Evolutionary conservation across 164 flowering plant genomes (phyloP).

Genomic region (Magnolia kwangsiensis): DNA sequence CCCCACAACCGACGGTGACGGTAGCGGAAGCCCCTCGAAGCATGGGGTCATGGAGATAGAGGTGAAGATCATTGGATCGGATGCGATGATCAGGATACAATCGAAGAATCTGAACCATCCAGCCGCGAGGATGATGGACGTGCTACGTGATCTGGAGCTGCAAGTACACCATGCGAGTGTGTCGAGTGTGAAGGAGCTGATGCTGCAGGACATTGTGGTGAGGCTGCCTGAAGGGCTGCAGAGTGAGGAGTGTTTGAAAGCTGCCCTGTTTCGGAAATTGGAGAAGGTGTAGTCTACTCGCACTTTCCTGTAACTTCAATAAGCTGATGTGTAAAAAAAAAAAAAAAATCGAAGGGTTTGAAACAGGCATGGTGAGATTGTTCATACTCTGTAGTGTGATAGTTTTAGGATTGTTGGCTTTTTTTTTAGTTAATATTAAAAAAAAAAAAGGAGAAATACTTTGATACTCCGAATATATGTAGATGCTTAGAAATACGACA

Average conservation of each 20-base stretch:
- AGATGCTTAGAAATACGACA: too few species aligned
- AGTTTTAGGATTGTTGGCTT: too few species aligned
- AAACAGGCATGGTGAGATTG: too few species aligned
- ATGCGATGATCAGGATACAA: slow-evolving; percentile 65
- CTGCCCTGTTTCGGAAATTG: slow-evolving; percentile 33
- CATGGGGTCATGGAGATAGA: slow-evolving; percentile 38
- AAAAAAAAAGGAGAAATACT: too few species aligned
- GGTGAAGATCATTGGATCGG: slow-evolving; percentile 57
- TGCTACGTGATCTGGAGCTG: slow-evolving; percentile 51
- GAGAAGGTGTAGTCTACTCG: background rate
- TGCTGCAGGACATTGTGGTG: slow-evolving; percentile 73
- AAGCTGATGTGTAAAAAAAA: too few species aligned
- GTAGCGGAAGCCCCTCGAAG: background rate
- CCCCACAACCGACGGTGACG: background rate
- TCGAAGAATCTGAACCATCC: slow-evolving; percentile 55
- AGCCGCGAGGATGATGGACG: slow-evolving; percentile 51
- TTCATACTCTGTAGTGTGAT: too few species aligned
- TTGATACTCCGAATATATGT: too few species aligned
- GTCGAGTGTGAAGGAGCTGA: slow-evolving; percentile 49
- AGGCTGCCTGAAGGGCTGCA: slow-evolving; percentile 38
- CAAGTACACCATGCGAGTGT: slow-evolving; percentile 64
- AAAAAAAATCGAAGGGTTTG: too few species aligned
- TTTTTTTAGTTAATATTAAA: too few species aligned
- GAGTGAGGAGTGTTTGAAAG: slow-evolving; percentile 37
- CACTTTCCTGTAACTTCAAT: background rate